phyloP scores from a whole-genome alignment of 1,139 yeast species.

The Candida sanyaensis region DNA sequence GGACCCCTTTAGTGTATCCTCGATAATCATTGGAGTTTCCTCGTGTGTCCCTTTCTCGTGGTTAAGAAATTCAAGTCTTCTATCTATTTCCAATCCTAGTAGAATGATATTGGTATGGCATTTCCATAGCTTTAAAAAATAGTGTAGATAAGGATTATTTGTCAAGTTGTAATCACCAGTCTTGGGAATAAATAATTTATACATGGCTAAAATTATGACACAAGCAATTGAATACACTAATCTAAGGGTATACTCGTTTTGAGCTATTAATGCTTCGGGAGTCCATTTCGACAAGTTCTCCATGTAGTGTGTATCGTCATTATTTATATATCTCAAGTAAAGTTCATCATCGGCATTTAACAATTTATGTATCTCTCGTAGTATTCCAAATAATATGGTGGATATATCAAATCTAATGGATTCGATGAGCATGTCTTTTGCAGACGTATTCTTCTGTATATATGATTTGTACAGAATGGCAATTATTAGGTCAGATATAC shows the following conservation, averaged over 20 bases:
- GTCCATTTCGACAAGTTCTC: slow-evolving; percentile 52
- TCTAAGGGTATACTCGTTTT: slow-evolving; percentile 35
- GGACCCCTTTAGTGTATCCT: slow-evolving; percentile 60
- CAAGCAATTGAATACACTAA: slow-evolving; percentile 54
- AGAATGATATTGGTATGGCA: slow-evolving; percentile 58
- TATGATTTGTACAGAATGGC: slow-evolving; percentile 31
- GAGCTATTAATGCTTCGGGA: slow-evolving; percentile 40
- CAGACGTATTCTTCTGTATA: slow-evolving; percentile 3
- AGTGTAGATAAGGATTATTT: slow-evolving; percentile 61
- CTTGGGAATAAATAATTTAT: slow-evolving; percentile 46
- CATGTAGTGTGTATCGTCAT: slow-evolving; percentile 45
- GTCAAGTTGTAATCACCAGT: slow-evolving; percentile 38
- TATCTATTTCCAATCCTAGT: slow-evolving; percentile 63
- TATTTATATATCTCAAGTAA: slow-evolving; percentile 43
- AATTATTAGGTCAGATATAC: slow-evolving; percentile 52
- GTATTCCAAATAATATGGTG: slow-evolving; percentile 38
- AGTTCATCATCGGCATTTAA: slow-evolving; percentile 52
- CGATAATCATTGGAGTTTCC: slow-evolving; percentile 52
- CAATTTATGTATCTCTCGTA: slow-evolving; percentile 39
- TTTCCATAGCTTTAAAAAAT: slow-evolving; percentile 63
- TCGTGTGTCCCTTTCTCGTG: slow-evolving; percentile 22
- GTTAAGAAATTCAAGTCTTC: slow-evolving; percentile 55
- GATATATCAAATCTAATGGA: slow-evolving; percentile 43
- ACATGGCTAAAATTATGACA: slow-evolving; percentile 51
- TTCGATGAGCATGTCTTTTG: slow-evolving; percentile 13